Evolutionary conservation across 2,329 filamentous ascomycete genomes (phyloP), one percentile per base, ranked within the genome.

Genomic region (Trichoderma breve): DNA sequence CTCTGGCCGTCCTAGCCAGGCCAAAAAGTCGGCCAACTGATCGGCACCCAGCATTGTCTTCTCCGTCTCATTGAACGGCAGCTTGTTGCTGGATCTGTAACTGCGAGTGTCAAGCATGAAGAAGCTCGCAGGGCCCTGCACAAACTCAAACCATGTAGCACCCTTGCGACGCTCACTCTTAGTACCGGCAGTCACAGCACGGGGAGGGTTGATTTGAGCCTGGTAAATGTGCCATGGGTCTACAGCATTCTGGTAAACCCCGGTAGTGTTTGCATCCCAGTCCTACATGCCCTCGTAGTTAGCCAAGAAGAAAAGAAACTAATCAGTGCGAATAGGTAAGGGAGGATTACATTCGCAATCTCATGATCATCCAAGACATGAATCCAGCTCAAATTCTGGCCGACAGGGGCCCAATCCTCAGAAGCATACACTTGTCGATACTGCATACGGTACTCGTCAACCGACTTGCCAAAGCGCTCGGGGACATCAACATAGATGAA

Each of bases 341-440:
- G 21, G 51, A 36, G 18, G 71, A 71, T 98, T 82, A 98, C 96
- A 76, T 99, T 98, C 6, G 89, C 88, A 73, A 99, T 98, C 79
- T 99, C 96, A 78, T 99, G 96, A 79, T 99, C 96, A 78, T 99
- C 96, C 7, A 98, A 88, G 2, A 97, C 95, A 78, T 99, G 96
- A 58, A 98, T 93, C 96, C 96, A 99, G 76, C 95, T 97, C n/a
- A 98, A 84, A 70, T 94, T 91, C 75, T 92, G 86, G 1, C 90
- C 90, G 12, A 93, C 90, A 0, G 89, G 84, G 1, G 88, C 85
- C 96, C 96, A 99, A 75, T 97, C 95, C 0, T 95, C 95, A 3
- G 95, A 97, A 0, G 93, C 92, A 78, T 99, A 99, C n/a, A 98
- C 91, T 76, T 97, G 94, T 24, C 95, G 91, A 79, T 99, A 99